Evolutionary conservation across 1,139 yeast species (phyloP).

Genomic region (Suhomyces taliae): DNA sequence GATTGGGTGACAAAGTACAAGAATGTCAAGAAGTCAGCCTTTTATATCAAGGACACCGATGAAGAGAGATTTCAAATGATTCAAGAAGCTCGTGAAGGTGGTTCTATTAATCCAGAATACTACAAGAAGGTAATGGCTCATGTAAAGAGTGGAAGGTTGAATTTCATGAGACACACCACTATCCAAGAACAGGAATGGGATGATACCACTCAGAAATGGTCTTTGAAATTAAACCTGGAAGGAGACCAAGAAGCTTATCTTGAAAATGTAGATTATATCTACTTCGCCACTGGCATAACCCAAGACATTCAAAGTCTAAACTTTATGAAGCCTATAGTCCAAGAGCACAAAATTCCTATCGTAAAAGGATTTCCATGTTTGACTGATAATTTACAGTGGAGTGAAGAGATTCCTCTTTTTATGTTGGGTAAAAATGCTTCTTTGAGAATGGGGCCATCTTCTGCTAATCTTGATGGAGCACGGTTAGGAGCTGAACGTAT

Average conservation of each 20-base stretch:
- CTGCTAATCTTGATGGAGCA: constrained; percentile 53
- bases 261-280: constrained; percentile 33
- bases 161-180: constrained; percentile 24
- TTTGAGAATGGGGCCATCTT: constrained; percentile 46
- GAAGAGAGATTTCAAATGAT: constrained; percentile 44
- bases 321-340: constrained; percentile 28
- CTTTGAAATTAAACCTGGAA: constrained; percentile 8
- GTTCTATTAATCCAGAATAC: constrained; percentile 50
- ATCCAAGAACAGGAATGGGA: constrained; percentile 26
- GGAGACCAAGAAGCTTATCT: constrained; percentile 8
- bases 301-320: constrained; percentile 32
- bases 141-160: constrained; percentile 29
- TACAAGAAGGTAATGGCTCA: constrained; percentile 33
- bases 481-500: constrained; percentile 49
- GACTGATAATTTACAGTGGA: constrained; percentile 49
- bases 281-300: constrained; percentile 45
- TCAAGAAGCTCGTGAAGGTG: constrained; percentile 47
- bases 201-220: constrained; percentile 16
- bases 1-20: constrained; percentile 56
- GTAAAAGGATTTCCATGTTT: constrained; percentile 45
- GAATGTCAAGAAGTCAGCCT: constrained; percentile 42
- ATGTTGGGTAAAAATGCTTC: constrained; percentile 48
- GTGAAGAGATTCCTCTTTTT: constrained; percentile 38
- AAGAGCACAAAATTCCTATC: constrained; percentile 28
- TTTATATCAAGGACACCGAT: constrained; percentile 45